A percentile compares a stretch with the other conserved stretches of the same genome.
Evolutionary conservation across 139 green algal species (phyloP).

Genomic region (Zygnema cylindricum): DNA sequence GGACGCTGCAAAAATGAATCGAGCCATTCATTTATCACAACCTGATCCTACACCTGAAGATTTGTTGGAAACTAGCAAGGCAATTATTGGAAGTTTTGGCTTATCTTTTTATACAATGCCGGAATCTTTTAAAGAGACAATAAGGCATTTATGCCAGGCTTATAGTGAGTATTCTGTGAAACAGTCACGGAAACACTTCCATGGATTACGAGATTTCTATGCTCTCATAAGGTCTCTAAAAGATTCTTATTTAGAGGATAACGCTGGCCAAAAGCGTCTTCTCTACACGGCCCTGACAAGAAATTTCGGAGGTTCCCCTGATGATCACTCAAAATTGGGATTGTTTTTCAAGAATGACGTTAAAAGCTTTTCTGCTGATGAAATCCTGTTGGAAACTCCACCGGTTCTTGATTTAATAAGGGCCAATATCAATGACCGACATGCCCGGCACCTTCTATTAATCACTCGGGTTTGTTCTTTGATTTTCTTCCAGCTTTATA

Average conservation of each 20-base stretch:
- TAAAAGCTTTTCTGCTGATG: neutral
- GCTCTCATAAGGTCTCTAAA: slow-evolving; percentile 27
- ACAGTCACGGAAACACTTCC: slow-evolving; percentile 34
- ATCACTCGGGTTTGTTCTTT: slow-evolving; percentile 24
- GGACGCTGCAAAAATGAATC: slow-evolving; percentile 68
- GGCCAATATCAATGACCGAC: slow-evolving; percentile 24
- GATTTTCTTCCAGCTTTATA: neutral
- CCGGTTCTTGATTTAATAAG: slow-evolving; percentile 12
- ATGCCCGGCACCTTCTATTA: slow-evolving; percentile 49
- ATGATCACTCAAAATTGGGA: neutral
- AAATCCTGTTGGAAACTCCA: neutral
- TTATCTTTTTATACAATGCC: too few relatives aligned
- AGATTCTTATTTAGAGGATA: neutral
- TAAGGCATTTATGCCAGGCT: too few relatives aligned
- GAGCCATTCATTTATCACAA: slow-evolving; percentile 55
- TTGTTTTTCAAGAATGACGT: slow-evolving; percentile 1
- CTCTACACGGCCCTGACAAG: neutral
- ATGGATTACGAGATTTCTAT: slow-evolving; percentile 58
- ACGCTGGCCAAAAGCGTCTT: neutral
- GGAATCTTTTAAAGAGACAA: too few relatives aligned
- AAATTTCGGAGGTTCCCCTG: slow-evolving; percentile 38
- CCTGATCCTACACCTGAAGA: slow-evolving; percentile 54
- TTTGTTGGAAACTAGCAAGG: slow-evolving; percentile 36
- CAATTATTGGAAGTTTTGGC: slow-evolving; percentile 27
- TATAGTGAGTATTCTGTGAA: too few relatives aligned